Percentiles rank a stretch among this genome's conserved stretches.
phyloP scores from a whole-genome alignment of 306 rosid species.

The Trichosanthes cucumerina region DNA sequence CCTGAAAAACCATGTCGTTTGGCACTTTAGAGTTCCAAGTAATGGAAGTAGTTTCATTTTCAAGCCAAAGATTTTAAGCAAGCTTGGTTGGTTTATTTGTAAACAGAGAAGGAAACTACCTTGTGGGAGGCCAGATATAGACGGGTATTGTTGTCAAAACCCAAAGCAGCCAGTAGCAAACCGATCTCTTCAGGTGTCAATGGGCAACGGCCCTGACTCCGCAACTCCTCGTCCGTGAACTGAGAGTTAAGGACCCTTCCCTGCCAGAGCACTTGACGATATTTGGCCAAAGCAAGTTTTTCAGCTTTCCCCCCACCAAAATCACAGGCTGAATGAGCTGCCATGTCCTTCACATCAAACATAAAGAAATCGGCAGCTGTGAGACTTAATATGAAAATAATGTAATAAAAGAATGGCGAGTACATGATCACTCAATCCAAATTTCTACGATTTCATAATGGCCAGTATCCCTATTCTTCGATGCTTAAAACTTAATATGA shows the following conservation, averaged over 20 bases:
- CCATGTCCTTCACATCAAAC: slow-evolving; percentile 68
- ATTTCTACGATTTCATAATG: background rate
- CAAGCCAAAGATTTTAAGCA: background rate
- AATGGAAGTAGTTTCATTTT: background rate
- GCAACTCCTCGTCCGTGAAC: slow-evolving; percentile 90
- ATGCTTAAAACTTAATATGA: background rate
- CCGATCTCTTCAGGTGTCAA: slow-evolving; percentile 97
- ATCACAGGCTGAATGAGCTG: slow-evolving; percentile 99
- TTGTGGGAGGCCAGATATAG: slow-evolving; percentile 97
- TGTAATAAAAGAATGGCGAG: background rate
- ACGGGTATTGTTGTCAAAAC: slow-evolving; percentile 85
- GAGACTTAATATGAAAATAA: background rate
- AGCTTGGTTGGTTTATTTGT: background rate
- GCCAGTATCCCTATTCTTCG: background rate
- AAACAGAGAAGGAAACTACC: slow-evolving; percentile 33
- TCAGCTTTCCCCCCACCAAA: slow-evolving; percentile 98
- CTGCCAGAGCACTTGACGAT: slow-evolving; percentile 87
- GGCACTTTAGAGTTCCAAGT: background rate
- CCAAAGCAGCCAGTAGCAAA: slow-evolving; percentile 78
- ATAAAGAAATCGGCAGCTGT: background rate
- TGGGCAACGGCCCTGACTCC: slow-evolving; percentile 97
- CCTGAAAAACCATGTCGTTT: slow-evolving; percentile 33
- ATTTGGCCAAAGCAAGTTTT: slow-evolving; percentile 81
- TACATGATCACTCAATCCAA: background rate
- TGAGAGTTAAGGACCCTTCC: slow-evolving; percentile 97